phyloP scores from a whole-genome alignment of 306 rosid species.

The Lagenaria siceraria region DNA sequence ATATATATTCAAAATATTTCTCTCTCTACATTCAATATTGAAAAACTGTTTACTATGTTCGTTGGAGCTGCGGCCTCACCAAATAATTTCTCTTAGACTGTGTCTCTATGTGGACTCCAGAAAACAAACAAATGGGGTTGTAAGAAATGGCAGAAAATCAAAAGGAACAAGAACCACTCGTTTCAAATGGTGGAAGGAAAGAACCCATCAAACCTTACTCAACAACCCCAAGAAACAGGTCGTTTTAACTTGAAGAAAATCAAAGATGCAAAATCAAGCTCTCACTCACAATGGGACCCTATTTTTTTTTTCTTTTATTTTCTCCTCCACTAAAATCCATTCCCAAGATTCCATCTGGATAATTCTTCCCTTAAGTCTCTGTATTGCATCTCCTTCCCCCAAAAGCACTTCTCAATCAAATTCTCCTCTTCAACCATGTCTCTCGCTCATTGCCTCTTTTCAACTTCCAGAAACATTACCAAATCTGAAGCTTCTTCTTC shows the following conservation, averaged over 20 bases:
- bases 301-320: neutral
- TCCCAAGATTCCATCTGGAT: slow-evolving; percentile 41
- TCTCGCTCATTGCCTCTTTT: slow-evolving; percentile 44
- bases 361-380: slow-evolving; percentile 15
- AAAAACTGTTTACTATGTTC: too few relatives aligned
- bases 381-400: neutral
- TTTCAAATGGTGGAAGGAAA: slow-evolving; percentile 39
- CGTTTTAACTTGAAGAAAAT: neutral
- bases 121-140: neutral
- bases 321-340: slow-evolving; percentile 34
- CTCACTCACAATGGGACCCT: slow-evolving; percentile 14
- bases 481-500: slow-evolving; percentile 2
- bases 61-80: too few relatives aligned
- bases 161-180: slow-evolving; percentile 36
- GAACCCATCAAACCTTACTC: slow-evolving; percentile 9
- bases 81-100: neutral
- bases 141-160: slow-evolving; percentile 4
- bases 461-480: slow-evolving; percentile 25
- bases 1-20: too few relatives aligned
- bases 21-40: too few relatives aligned
- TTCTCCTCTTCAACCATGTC: slow-evolving; percentile 17
- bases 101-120: neutral
- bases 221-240: neutral
- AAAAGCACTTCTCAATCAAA: neutral
- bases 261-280: slow-evolving; percentile 25